These are phyloP conservation scores for Trametes hirsuta DNA, from an alignment of 1,284 basidiomycete genomes.

Conservation along the genomic window DNA sequence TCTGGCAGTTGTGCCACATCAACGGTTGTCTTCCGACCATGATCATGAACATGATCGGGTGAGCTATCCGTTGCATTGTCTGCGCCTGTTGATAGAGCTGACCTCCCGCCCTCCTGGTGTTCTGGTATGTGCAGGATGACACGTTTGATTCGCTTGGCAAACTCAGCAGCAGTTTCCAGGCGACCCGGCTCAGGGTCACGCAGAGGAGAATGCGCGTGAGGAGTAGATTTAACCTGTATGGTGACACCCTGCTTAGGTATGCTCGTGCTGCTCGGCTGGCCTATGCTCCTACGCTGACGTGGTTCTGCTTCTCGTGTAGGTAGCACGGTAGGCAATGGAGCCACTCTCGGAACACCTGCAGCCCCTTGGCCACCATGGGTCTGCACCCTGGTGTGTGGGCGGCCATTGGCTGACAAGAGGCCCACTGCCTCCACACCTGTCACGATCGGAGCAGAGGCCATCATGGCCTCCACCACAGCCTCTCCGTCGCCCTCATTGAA, in stretches of 20 bases:
- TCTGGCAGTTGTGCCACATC: not conserved
- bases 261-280: not conserved
- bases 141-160: slow-evolving; percentile 17
- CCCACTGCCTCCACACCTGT: not conserved
- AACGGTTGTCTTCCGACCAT: not conserved
- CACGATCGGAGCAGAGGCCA: not conserved
- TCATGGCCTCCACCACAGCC: not conserved
- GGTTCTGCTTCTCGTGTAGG: no score
- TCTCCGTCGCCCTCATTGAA: slow-evolving; percentile 3
- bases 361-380: no score
- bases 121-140: slow-evolving; percentile 11
- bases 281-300: no score
- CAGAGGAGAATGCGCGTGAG: not conserved
- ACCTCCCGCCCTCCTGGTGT: slow-evolving; percentile 13
- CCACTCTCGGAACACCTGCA: no score
- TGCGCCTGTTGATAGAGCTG: no score
- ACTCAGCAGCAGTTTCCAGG: slow-evolving; percentile 9
- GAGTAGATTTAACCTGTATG: not conserved
- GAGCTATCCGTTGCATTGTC: no score
- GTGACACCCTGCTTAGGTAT: not conserved
- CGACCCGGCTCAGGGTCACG: slow-evolving; percentile 5
- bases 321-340: no score
- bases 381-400: no score
- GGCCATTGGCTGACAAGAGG: not conserved
- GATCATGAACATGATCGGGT: no score